phyloP scores from a whole-genome alignment of 306 rosid genomes.

The Dryas alaskensis region DNA sequence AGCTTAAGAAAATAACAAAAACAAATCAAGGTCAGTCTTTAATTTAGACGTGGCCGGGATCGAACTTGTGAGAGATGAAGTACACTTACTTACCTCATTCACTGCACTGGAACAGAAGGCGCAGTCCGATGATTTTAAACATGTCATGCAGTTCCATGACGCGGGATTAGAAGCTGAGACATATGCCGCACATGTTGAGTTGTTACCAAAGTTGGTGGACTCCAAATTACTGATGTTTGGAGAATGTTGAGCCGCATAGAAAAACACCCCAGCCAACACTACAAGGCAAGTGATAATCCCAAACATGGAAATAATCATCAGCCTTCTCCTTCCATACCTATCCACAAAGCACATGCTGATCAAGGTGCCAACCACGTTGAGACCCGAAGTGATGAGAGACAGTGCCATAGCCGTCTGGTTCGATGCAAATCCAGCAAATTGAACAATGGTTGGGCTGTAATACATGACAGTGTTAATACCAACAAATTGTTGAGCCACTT shows the following conservation, averaged over 20 bases:
- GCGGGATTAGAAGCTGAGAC: constrained; percentile 34
- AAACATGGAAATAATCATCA: constrained; percentile 60
- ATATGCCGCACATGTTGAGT: constrained; percentile 54
- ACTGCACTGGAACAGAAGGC: constrained; percentile 51
- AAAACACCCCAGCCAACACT: constrained; percentile 49
- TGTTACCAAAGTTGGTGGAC: constrained; percentile 50
- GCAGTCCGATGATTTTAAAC: constrained; percentile 51
- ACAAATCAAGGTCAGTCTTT: background rate
- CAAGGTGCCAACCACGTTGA: constrained; percentile 63
- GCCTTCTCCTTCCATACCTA: constrained; percentile 59
- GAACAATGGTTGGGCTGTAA: constrained; percentile 82
- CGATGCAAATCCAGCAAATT: constrained; percentile 77
- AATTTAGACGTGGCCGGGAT: no score
- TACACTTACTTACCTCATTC: constrained; percentile 46
- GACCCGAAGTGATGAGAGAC: constrained; percentile 71
- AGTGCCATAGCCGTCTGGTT: constrained; percentile 73
- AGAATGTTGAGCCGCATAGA: constrained; percentile 46
- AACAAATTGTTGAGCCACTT: constrained; percentile 78
- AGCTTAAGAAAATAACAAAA: constrained; percentile 28
- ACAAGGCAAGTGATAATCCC: constrained; percentile 59
- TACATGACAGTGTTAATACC: constrained; percentile 89
- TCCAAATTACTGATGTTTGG: constrained; percentile 47
- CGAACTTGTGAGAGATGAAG: background rate
- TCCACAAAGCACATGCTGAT: constrained; percentile 63
- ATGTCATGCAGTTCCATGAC: constrained; percentile 73